These are phyloP conservation scores for Amesomyces nigricolor DNA, from an alignment of 2,329 filamentous ascomycete genomes.

Conservation along the genomic window DNA sequence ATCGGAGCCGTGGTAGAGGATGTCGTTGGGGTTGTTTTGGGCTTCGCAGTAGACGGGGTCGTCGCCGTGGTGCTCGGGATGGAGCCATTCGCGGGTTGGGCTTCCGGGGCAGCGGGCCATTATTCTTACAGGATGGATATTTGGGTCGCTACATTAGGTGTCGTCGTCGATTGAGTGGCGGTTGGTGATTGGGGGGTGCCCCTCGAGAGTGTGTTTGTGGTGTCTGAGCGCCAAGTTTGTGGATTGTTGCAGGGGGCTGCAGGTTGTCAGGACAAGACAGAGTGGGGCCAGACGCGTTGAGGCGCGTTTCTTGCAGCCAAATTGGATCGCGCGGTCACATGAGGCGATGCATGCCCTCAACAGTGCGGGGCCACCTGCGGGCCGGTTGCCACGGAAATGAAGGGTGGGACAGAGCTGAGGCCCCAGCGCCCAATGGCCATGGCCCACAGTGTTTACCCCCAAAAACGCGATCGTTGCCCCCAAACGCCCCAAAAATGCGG, in stretches of 20 bases:
- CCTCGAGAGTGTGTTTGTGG: neutral
- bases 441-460: slow-evolving; percentile 9
- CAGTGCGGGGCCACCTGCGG: neutral
- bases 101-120: slow-evolving; percentile 27
- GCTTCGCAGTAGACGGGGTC: slow-evolving; percentile 46
- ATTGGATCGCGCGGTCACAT: slow-evolving; percentile 21
- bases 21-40: slow-evolving; percentile 35
- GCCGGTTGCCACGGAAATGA: slow-evolving; percentile 14
- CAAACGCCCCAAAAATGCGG: neutral
- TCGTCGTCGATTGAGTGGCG: no score
- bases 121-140: slow-evolving; percentile 25
- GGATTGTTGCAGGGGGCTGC: neutral
- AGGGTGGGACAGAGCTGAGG: neutral
- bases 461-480: slow-evolving; percentile 4
- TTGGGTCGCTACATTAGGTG: neutral
- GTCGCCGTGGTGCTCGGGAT: slow-evolving; percentile 25
- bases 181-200: neutral
- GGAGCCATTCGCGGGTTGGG: slow-evolving; percentile 14
- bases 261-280: slow-evolving; percentile 5
- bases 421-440: slow-evolving; percentile 6
- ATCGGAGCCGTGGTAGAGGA: slow-evolving; percentile 53
- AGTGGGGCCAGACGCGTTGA: slow-evolving; percentile 6
- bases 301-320: slow-evolving; percentile 20
- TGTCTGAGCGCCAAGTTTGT: neutral
- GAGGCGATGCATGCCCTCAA: slow-evolving; percentile 14